Percentiles rank a stretch among this genome's conserved stretches.
These are phyloP conservation scores for Bipolaris sorokiniana DNA, from an alignment of 2,329 filamentous ascomycete genomes.

Conservation along the genomic window DNA sequence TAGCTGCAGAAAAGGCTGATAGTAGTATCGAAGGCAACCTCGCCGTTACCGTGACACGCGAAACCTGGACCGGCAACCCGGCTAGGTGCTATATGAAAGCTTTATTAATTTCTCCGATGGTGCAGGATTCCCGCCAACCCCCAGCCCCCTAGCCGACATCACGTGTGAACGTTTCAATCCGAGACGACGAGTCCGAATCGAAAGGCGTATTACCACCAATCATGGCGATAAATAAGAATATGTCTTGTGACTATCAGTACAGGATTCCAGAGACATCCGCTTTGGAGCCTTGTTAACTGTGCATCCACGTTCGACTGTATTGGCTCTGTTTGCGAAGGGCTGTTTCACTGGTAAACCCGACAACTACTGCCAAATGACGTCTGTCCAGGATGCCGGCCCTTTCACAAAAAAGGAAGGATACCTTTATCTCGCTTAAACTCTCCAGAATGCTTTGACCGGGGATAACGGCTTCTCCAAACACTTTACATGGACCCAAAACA, in stretches of 20 bases:
- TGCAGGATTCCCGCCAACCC: constrained; percentile 9
- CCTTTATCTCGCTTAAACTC: not conserved
- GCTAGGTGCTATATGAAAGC: constrained; percentile 15
- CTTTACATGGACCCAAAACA: constrained; percentile 12
- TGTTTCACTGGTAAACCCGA: not conserved
- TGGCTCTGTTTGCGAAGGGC: not conserved
- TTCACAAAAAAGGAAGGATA: not conserved
- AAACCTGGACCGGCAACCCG: constrained; percentile 7
- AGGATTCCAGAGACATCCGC: constrained; percentile 11
- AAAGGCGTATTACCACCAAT: constrained; percentile 32
- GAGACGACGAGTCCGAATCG: constrained; percentile 21
- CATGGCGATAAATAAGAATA: not conserved
- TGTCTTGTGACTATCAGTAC: constrained; percentile 17
- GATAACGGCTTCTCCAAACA: constrained; percentile 5
- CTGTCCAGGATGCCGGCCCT: too few species aligned
- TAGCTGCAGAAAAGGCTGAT: not conserved
- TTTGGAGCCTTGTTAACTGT: constrained; percentile 4
- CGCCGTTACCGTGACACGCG: not conserved
- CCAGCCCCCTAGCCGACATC: constrained; percentile 14
- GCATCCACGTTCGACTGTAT: constrained; percentile 1
- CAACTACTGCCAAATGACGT: not conserved
- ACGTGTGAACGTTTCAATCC: constrained; percentile 26
- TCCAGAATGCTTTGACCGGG: not conserved
- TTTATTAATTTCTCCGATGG: constrained; percentile 32
- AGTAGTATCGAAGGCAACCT: not conserved